Percentiles rank a stretch among this genome's conserved stretches.
These are phyloP conservation scores for Cynanchum wilfordii DNA, from an alignment of 257 asterid species.

Conservation along the genomic window DNA sequence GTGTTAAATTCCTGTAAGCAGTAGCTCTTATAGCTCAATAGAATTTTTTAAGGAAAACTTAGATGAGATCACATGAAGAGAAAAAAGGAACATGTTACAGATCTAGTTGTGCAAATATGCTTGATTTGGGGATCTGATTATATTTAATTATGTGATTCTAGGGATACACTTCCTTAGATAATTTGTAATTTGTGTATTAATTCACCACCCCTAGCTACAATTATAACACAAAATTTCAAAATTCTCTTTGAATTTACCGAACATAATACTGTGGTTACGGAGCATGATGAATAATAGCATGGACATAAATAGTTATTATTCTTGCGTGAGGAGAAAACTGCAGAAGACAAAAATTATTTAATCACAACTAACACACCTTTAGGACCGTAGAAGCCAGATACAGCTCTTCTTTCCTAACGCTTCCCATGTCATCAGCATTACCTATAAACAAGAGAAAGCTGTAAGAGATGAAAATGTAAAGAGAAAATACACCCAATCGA, in stretches of 20 bases:
- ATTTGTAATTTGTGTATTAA: too few relatives aligned
- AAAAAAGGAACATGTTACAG: not conserved
- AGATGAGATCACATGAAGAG: not conserved
- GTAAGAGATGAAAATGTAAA: not conserved
- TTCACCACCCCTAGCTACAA: too few relatives aligned
- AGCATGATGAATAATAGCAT: not conserved
- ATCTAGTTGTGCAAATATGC: too few relatives aligned
- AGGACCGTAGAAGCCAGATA: conserved; percentile 64
- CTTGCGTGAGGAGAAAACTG: not conserved
- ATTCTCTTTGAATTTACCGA: too few relatives aligned
- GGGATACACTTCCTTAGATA: too few relatives aligned
- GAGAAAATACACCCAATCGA: not conserved
- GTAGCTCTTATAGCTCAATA: not conserved
- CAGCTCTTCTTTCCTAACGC: conserved; percentile 72
- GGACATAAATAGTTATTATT: not conserved
- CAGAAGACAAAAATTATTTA: not conserved
- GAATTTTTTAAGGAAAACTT: not conserved
- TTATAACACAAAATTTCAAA: too few relatives aligned
- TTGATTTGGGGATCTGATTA: too few relatives aligned
- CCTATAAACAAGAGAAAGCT: conserved; percentile 41
- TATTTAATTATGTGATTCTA: too few relatives aligned
- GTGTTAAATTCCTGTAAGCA: not conserved
- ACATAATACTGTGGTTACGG: not conserved
- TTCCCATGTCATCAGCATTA: conserved; percentile 75
- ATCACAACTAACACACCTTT: conserved; percentile 41